Conservation (phyloP, 768 basidiomycete species). For the Russula earlei region DNA sequence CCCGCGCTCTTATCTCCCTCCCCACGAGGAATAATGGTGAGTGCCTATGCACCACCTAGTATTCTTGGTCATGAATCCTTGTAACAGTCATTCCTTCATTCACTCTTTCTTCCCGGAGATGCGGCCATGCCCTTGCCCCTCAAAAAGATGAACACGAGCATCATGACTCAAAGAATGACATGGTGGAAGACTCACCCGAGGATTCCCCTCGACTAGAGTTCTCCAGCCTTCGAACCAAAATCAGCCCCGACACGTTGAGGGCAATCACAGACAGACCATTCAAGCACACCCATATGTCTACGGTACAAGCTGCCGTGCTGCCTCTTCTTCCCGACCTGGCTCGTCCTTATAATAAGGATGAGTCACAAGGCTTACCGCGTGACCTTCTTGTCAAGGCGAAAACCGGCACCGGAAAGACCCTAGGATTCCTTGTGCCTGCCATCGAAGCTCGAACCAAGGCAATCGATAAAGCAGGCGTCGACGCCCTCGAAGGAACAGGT, state of each 20-base stretch:
- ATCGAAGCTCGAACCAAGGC: constrained; percentile 64
- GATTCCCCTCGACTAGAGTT: constrained; percentile 22
- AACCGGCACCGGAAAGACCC: constrained; percentile 85
- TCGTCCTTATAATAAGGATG: constrained; percentile 36
- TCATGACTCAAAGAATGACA: background rate
- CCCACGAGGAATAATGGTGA: background rate
- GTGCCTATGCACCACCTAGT: background rate
- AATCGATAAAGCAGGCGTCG: constrained; percentile 37
- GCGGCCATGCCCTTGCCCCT: constrained; percentile 13
- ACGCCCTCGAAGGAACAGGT: constrained; percentile 36
- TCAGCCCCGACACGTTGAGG: constrained; percentile 34
- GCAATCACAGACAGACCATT: constrained; percentile 60
- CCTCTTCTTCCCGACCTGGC: constrained; percentile 64
- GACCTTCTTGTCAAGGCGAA: constrained; percentile 83
- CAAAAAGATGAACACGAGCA: background rate
- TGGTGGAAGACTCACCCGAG: background rate
- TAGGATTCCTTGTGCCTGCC: constrained; percentile 82
- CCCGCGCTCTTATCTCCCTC: background rate
- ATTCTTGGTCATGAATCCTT: background rate
- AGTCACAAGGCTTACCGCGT: constrained; percentile 27
- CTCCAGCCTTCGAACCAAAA: constrained; percentile 25
- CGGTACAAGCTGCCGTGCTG: constrained; percentile 76
- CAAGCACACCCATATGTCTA: constrained; percentile 59
- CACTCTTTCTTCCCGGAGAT: constrained; percentile 3
- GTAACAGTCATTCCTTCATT: constrained; percentile 8